These are phyloP conservation scores for Pyrus communis DNA, from an alignment of 306 rosid species.

Conservation along the genomic window DNA sequence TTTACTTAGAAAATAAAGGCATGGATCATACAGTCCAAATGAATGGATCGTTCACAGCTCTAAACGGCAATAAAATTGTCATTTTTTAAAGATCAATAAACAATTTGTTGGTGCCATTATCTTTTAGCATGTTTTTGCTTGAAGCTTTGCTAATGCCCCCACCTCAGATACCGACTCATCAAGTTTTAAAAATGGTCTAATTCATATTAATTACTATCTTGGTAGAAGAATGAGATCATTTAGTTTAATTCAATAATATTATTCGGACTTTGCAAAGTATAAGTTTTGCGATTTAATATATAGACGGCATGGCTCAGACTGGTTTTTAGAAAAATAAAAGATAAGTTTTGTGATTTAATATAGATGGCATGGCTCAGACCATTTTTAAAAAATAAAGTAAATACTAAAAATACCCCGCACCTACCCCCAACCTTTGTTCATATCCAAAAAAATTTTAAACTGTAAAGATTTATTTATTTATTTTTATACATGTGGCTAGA, in stretches of 20 bases:
- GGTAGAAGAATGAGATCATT: neutral
- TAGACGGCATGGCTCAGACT: neutral
- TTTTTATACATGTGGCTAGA: no score
- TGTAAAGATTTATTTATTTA: no score
- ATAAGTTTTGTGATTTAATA: neutral
- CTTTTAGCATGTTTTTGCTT: neutral
- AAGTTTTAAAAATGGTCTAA: neutral
- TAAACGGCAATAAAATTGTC: no score
- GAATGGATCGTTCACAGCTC: neutral
- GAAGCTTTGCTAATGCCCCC: neutral
- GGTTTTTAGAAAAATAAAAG: neutral
- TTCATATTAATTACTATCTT: neutral
- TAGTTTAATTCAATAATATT: neutral
- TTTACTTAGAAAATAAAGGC: constrained; percentile 2
- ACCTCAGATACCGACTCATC: neutral
- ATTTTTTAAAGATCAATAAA: neutral
- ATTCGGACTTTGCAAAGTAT: neutral
- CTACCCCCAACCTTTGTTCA: neutral
- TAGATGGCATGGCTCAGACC: no score
- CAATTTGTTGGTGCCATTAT: neutral
- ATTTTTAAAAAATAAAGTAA: no score
- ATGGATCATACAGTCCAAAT: constrained; percentile 5
- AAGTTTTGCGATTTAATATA: no score
- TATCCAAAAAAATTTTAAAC: no score
- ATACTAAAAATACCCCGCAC: neutral